A percentile compares a stretch with the other conserved stretches of the same genome.
Evolutionary conservation across 2,329 filamentous ascomycete species (phyloP).

Genomic region (Myriosclerotinia curreyana): DNA sequence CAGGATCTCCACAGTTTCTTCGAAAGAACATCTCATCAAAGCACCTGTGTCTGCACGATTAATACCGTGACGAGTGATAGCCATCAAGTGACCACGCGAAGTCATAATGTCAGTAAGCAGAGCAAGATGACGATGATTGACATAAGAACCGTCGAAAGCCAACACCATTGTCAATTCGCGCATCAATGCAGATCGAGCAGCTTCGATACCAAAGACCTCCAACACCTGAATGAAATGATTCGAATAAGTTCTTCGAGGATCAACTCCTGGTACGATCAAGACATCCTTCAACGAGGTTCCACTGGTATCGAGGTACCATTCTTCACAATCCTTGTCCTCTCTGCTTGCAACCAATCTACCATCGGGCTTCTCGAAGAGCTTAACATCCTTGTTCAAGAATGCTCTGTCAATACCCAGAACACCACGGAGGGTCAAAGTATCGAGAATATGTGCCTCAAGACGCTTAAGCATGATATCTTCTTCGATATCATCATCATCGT

Average conservation of each 20-base stretch:
- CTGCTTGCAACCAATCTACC: constrained; percentile 74
- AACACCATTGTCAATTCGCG: constrained; percentile 88
- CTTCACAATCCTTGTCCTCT: constrained; percentile 71
- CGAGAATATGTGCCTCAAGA: constrained; percentile 85
- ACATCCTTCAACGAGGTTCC: constrained; percentile 85
- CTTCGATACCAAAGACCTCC: constrained; percentile 94
- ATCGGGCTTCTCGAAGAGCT: constrained; percentile 63
- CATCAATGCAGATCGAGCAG: constrained; percentile 80
- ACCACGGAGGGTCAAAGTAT: constrained; percentile 86
- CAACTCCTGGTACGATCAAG: constrained; percentile 81
- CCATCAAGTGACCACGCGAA: constrained; percentile 87
- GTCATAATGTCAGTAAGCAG: constrained; percentile 98
- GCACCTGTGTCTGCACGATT: constrained; percentile 97
- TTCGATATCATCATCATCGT: constrained; percentile 70
- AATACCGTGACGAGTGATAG: constrained; percentile 96
- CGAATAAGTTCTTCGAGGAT: constrained; percentile 80
- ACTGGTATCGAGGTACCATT: constrained; percentile 95
- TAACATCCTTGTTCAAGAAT: constrained; percentile 82
- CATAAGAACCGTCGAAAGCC: constrained; percentile 98
- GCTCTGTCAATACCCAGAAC: constrained; percentile 85
- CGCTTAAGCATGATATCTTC: constrained; percentile 93
- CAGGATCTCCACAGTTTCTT: constrained; percentile 97
- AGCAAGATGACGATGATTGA: constrained; percentile 96
- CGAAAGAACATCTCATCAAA: constrained; percentile 98
- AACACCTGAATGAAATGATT: constrained; percentile 96